These are phyloP conservation scores for Rugosomyces carneus DNA, from an alignment of 1,284 basidiomycete genomes.

Conservation along the genomic window DNA sequence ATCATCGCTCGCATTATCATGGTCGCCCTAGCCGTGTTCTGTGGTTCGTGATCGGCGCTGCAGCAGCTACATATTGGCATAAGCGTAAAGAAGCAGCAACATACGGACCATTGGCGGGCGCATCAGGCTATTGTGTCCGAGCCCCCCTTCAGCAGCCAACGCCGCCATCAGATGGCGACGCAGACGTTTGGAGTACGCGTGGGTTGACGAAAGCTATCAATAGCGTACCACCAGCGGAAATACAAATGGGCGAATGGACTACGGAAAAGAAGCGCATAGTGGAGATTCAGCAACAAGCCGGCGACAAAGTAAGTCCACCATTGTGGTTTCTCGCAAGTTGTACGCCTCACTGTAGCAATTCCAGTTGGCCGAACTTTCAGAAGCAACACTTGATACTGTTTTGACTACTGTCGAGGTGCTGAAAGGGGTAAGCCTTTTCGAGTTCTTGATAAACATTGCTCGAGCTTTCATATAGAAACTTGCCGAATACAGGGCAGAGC, in stretches of 20 bases:
- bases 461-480: slow-evolving; percentile 44
- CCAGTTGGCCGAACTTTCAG: slow-evolving; percentile 61
- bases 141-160: slow-evolving; percentile 21
- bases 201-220: slow-evolving; percentile 18
- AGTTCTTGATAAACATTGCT: not conserved
- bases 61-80: slow-evolving; percentile 43
- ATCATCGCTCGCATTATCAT: slow-evolving; percentile 27
- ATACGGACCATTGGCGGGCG: too few species aligned
- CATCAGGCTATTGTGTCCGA: slow-evolving; percentile 28
- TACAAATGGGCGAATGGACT: slow-evolving; percentile 30
- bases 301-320: slow-evolving; percentile 43
- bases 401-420: slow-evolving; percentile 49
- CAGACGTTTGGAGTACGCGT: slow-evolving; percentile 13
- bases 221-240: slow-evolving; percentile 15
- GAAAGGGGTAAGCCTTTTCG: slow-evolving; percentile 45
- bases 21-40: slow-evolving; percentile 49
- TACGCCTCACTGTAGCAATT: not conserved
- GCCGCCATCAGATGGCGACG: slow-evolving; percentile 13
- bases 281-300: slow-evolving; percentile 44
- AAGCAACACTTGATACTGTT: slow-evolving; percentile 60
- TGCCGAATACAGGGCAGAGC: slow-evolving; percentile 48
- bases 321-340: not conserved
- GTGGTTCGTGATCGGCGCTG: slow-evolving; percentile 64
- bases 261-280: slow-evolving; percentile 37
- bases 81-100: slow-evolving; percentile 27